These are phyloP conservation scores for Aurifilum marmelostoma DNA, from an alignment of 2,329 filamentous ascomycete species.

Conservation along the genomic window DNA sequence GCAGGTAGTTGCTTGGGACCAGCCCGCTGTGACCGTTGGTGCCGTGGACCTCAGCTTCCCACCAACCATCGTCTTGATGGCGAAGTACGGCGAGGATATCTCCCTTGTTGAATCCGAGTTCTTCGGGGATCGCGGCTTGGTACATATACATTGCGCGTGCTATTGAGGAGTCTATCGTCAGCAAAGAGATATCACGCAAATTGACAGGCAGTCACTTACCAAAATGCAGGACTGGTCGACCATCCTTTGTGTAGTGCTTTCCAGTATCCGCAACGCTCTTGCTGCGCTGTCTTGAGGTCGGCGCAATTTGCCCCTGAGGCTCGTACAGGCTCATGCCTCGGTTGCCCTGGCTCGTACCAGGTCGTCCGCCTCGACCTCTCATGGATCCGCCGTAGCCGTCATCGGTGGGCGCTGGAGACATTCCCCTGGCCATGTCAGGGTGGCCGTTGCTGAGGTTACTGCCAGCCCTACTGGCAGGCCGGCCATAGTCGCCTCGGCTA, in stretches of 20 bases:
- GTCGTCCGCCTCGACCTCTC: constrained; percentile 54
- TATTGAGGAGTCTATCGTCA: constrained; percentile 44
- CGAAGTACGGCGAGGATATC: constrained; percentile 87
- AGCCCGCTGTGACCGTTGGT: constrained; percentile 62
- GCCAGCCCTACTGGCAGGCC: constrained; percentile 39
- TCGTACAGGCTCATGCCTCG: constrained; percentile 62
- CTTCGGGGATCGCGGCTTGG: constrained; percentile 90
- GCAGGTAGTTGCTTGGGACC: constrained; percentile 71
- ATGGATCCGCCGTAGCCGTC: constrained; percentile 61
- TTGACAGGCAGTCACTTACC: constrained; percentile 63
- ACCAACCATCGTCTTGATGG: constrained; percentile 98
- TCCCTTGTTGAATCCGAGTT: constrained; percentile 89
- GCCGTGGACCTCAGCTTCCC: constrained; percentile 92
- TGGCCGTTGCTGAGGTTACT: constrained; percentile 33
- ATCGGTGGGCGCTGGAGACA: constrained; percentile 45
- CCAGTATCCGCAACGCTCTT: constrained; percentile 84
- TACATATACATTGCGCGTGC: constrained; percentile 95
- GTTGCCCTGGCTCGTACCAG: constrained; percentile 49
- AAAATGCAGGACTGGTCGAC: constrained; percentile 86
- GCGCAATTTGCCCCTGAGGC: constrained; percentile 45
- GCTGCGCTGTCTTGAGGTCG: constrained; percentile 63
- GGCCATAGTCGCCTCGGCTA: constrained; percentile 48
- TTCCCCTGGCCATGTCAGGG: constrained; percentile 54
- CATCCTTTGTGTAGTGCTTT: constrained; percentile 83
- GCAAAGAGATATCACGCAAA: constrained; percentile 6